Evolutionary conservation across 108 stramenopile genomes (phyloP).

Genomic region (Fragilaria crotonensis): DNA sequence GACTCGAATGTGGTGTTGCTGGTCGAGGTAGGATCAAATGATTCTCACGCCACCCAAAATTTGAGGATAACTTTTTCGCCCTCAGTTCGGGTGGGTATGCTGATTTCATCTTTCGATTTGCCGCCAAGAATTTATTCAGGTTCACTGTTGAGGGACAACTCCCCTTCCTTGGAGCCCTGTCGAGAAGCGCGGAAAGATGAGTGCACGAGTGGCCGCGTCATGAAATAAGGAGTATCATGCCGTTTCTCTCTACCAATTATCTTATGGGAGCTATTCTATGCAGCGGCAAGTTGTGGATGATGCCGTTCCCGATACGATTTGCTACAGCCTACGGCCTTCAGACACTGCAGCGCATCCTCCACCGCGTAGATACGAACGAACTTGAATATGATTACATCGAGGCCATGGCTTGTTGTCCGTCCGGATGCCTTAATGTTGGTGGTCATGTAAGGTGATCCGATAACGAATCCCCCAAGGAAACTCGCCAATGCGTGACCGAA

Average conservation of each 20-base stretch:
- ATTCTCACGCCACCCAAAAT: too few relatives aligned
- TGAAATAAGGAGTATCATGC: slow-evolving; percentile 50
- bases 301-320: slow-evolving; percentile 74
- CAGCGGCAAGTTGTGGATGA: neutral
- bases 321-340: slow-evolving; percentile 96
- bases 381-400: slow-evolving; percentile 80
- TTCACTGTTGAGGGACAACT: slow-evolving; percentile 28
- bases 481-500: slow-evolving; percentile 46
- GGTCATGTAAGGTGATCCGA: slow-evolving; percentile 57
- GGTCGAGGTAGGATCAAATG: too few relatives aligned
- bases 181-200: slow-evolving; percentile 9
- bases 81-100: slow-evolving; percentile 75
- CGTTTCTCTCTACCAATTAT: slow-evolving; percentile 39
- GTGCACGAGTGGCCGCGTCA: slow-evolving; percentile 21
- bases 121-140: slow-evolving; percentile 52
- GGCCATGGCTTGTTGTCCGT: slow-evolving; percentile 98
- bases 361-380: slow-evolving; percentile 11
- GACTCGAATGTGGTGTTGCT: neutral
- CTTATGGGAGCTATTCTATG: slow-evolving; percentile 40
- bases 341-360: slow-evolving; percentile 86
- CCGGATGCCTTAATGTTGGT: slow-evolving; percentile 96
- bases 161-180: slow-evolving; percentile 47
- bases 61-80: slow-evolving; percentile 6
- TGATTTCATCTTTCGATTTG: slow-evolving; percentile 69
- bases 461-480: slow-evolving; percentile 74